Base-by-base conservation (phyloP, 2,329 filamentous ascomycete species). In the Paracamarosporium sp. region DNA sequence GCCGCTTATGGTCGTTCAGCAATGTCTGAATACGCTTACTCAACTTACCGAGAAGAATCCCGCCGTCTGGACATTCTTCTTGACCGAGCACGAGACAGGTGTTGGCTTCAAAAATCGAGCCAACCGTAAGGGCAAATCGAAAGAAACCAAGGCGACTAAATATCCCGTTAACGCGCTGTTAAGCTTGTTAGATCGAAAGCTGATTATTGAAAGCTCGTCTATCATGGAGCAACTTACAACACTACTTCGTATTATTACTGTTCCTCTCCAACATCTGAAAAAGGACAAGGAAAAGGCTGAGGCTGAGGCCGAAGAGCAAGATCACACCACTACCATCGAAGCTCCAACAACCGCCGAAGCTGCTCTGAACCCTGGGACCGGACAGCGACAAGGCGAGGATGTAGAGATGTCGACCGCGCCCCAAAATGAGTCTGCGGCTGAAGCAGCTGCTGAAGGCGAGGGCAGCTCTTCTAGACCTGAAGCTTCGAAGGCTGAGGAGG, bases 201-300 rank as follows among this genome's bases (percentile, higher is more conserved):
- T 98, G 60, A 93, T 99, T 63, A 96, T 97, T 80, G 95, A 99
- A 78, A 99, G 93, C 78, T 93, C 94, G n/a, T 85, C 89, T 6
- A 94, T 97, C 55, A 98, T 99, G 93, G 94, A 97, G 67, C 89
- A 93, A 61, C 84, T 99, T 25, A 95, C 95, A 2, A 88, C 90
- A 62, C 81, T 99, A 28, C 84, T 99, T 25, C 94, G 92, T 74
- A 89, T 90, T 63, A 92, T 98, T 55, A 99, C 95, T 0, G 84
- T 90, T 55, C 95, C 95, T 11, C 83, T 99, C 25, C 91, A 91
- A 61, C 87, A 96, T 24, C 88, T 96, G 65, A 91, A 91, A 57
- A 92, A 92, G 60, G 91, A 93, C 11, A 56, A 57, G 38, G 91
- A 94, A 67, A 83, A 85, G 28, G 82, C 70, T 40, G 66, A 65